Evolutionary conservation across 192 early-diverging fungal species (phyloP).

Genomic region (Lobosporangium transversale): DNA sequence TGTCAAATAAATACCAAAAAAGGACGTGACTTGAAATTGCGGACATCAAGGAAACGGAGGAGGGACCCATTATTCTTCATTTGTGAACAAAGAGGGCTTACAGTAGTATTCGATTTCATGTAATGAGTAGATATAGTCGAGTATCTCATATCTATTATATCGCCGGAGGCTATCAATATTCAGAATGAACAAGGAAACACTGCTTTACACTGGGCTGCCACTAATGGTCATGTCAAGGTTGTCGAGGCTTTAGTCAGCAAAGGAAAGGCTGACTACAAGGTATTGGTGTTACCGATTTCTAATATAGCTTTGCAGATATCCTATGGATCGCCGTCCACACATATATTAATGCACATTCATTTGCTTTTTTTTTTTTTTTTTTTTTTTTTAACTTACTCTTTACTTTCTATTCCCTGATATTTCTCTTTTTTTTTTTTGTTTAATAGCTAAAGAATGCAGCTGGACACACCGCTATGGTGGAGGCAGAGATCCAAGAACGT

Average conservation of each 20-base stretch:
- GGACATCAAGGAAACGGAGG: too few species aligned
- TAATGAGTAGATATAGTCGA: slow-evolving; percentile 68
- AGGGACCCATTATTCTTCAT: too few species aligned
- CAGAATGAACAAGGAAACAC: slow-evolving; percentile 74
- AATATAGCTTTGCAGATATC: too few species aligned
- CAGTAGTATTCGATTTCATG: too few species aligned
- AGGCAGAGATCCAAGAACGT: slow-evolving; percentile 58
- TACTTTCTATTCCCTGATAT: too few species aligned
- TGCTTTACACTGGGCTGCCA: slow-evolving; percentile 86
- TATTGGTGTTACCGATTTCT: too few species aligned
- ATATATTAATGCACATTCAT: too few species aligned
- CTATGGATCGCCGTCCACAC: too few species aligned
- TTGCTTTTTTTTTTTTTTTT: too few species aligned
- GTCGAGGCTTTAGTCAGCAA: slow-evolving; percentile 68
- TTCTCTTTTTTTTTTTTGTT: background rate
- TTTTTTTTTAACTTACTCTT: background rate
- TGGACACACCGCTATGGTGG: slow-evolving; percentile 58
- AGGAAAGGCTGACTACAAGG: slow-evolving; percentile 71
- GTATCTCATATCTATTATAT: slow-evolving; percentile 56
- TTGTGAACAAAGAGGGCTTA: too few species aligned
- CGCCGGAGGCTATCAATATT: slow-evolving; percentile 55
- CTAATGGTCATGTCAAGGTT: slow-evolving; percentile 79
- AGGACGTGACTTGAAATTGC: too few species aligned
- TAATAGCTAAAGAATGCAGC: slow-evolving; percentile 60
- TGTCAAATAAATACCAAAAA: too few species aligned